These are phyloP conservation scores for Phytopythium mirpurense DNA, from an alignment of 352 stramenopile species.

Conservation along the genomic window DNA sequence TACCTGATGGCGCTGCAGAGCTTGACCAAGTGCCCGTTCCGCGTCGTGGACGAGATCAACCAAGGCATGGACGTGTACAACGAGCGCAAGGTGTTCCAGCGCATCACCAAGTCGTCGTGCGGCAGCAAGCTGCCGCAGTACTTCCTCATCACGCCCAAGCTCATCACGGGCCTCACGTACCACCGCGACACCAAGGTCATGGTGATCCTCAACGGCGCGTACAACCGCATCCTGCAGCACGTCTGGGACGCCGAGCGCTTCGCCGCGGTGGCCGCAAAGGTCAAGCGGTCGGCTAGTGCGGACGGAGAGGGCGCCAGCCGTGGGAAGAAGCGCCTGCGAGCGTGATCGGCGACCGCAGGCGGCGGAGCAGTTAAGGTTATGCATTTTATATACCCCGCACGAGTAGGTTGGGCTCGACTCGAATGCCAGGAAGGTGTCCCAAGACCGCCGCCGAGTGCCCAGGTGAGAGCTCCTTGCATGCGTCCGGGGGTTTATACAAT, in stretches of 20 bases:
- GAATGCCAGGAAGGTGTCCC: too few relatives aligned
- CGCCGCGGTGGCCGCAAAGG: slow-evolving; percentile 27
- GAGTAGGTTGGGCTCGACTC: too few relatives aligned
- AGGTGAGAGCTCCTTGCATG: background rate
- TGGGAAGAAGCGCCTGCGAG: slow-evolving; percentile 26
- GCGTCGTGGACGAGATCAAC: slow-evolving; percentile 88
- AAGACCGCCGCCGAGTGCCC: background rate
- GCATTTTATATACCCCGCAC: too few relatives aligned
- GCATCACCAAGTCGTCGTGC: slow-evolving; percentile 84
- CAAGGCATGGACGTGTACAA: slow-evolving; percentile 90
- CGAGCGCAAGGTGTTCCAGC: slow-evolving; percentile 86
- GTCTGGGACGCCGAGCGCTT: slow-evolving; percentile 64
- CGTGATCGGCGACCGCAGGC: slow-evolving; percentile 3
- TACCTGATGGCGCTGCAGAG: slow-evolving; percentile 88
- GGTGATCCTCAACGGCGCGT: slow-evolving; percentile 84
- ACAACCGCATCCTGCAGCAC: slow-evolving; percentile 75
- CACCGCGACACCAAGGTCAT: slow-evolving; percentile 86
- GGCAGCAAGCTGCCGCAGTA: slow-evolving; percentile 85
- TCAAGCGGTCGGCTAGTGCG: slow-evolving; percentile 23
- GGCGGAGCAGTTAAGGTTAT: background rate
- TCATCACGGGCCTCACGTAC: slow-evolving; percentile 80
- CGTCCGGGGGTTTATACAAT: slow-evolving; percentile 1
- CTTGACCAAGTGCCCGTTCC: slow-evolving; percentile 83
- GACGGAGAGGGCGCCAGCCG: background rate
- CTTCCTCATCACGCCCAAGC: slow-evolving; percentile 87